phyloP scores from a whole-genome alignment of 2,329 filamentous ascomycete species.

The Verticillium longisporum region DNA sequence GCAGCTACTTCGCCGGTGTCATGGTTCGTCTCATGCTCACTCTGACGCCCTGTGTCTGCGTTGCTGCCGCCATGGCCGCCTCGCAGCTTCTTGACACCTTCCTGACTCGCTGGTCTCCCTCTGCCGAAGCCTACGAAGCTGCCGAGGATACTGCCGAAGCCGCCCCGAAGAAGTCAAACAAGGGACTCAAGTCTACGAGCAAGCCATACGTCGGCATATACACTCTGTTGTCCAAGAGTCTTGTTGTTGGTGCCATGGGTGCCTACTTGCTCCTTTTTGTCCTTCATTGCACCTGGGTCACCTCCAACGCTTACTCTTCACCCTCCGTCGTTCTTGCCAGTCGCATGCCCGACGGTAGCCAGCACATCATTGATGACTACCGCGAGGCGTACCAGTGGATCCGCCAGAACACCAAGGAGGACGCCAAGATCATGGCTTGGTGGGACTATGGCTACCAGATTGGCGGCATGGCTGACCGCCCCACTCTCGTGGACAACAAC shows the following conservation, averaged over 20 bases:
- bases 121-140: conserved; percentile 34
- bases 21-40: conserved; percentile 99
- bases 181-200: conserved; percentile 62
- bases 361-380: conserved; percentile 99
- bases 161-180: conserved; percentile 48
- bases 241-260: conserved; percentile 66
- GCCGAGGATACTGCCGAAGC: conserved; percentile 36
- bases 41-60: conserved; percentile 90
- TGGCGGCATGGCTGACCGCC: conserved; percentile 96
- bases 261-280: conserved; percentile 90
- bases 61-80: conserved; percentile 81
- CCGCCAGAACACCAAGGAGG: conserved; percentile 87
- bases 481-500: conserved; percentile 97
- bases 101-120: conserved; percentile 59
- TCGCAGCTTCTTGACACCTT: conserved; percentile 88
- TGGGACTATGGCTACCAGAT: conserved; percentile 99
- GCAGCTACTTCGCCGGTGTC: conserved; percentile 97
- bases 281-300: conserved; percentile 98
- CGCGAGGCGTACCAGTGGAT: conserved; percentile 99
- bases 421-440: conserved; percentile 99
- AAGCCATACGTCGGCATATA: conserved; percentile 79
- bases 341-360: conserved; percentile 83
- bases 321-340: conserved; percentile 95
- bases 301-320: conserved; percentile 96
- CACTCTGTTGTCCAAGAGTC: conserved; percentile 67